Evolutionary conservation across 2,329 filamentous ascomycete species (phyloP), one percentile per base, ranked within the genome.

Genomic region (Microdochium trichocladiopsis): DNA sequence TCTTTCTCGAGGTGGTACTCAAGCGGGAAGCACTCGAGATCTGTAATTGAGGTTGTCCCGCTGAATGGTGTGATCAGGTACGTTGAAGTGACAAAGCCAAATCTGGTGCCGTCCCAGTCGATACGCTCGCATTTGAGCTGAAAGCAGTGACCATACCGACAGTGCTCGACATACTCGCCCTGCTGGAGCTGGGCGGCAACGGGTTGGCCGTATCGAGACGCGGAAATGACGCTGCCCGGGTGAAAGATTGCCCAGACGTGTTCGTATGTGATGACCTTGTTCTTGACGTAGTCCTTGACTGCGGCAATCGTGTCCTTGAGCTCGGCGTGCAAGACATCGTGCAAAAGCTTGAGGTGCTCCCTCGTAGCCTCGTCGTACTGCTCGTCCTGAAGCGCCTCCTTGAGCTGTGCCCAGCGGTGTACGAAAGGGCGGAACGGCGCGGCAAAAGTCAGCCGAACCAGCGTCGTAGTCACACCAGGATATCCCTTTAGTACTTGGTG

Each of bases 181-280:
- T 67, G 60, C 6, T 63, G 57, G 18, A 75, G 71, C 56, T 69
- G 70, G 12, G 70, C 70, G 3, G 67, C 68, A 4, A 69, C 63
- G 12, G 68, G 69, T 16, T 37, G 33, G 9, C 69, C 73, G 51
- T 70, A 66, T 55, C 69, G 64, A 6, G 64, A 60, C 1, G 70
- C 67, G 50, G 72, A 69, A 2, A 79, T 59, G 4, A 67, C 65
- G 47, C 63, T 67, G 0, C 73, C 74, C 0, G 77, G 78, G 50
- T 72, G 69, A 59, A 80, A 78, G 25, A 81, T 70, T n/a, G 75
- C 74, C 77, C 76, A 80, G 10, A 75, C 66, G 48, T 82, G 72
- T 12, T 74, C 69, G 50, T 75, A 80, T 0, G 75, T 75, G 50
- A 83, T 74, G 47, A 80, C 78, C 0, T 73, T 71, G 54, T 82